Percentiles rank a stretch among this genome's conserved stretches.
These are phyloP conservation scores for Trametes cingulata DNA, from an alignment of 768 basidiomycete species.

Conservation along the genomic window DNA sequence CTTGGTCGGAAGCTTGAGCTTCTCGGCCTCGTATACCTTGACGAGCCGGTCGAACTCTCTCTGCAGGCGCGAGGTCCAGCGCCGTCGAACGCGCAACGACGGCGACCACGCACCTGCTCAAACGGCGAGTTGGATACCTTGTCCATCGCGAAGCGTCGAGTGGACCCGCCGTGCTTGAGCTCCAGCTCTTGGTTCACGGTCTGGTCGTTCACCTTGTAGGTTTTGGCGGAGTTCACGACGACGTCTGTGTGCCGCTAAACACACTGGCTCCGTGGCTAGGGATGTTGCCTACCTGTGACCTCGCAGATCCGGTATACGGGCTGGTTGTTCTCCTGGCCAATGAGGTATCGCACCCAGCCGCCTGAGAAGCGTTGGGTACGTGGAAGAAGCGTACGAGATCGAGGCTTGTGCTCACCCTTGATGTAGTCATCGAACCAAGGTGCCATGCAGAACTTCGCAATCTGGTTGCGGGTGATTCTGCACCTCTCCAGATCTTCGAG, in stretches of 20 bases:
- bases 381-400: not conserved
- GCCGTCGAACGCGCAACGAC: not conserved
- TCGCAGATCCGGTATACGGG: conserved; percentile 83
- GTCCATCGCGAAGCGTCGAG: conserved; percentile 71
- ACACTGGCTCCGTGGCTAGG: not conserved
- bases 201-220: conserved; percentile 71
- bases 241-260: conserved; percentile 43
- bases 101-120: conserved; percentile 49
- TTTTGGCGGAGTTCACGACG: conserved; percentile 52
- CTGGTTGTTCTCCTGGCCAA: conserved; percentile 52
- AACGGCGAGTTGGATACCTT: conserved; percentile 80
- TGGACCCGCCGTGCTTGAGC: conserved; percentile 74
- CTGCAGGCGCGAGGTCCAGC: conserved; percentile 38
- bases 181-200: conserved; percentile 66
- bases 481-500: conserved; percentile 61
- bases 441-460: conserved; percentile 70
- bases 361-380: conserved; percentile 44
- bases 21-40: conserved; percentile 46
- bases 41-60: conserved; percentile 70
- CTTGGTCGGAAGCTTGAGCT: conserved; percentile 67
- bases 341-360: conserved; percentile 83
- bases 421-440: conserved; percentile 89
- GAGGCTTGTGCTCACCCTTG: conserved; percentile 50
- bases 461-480: conserved; percentile 63
- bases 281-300: conserved; percentile 59